phyloP scores from a whole-genome alignment of 371 early-diverging fungal genomes.

The Mortierella sp. region DNA sequence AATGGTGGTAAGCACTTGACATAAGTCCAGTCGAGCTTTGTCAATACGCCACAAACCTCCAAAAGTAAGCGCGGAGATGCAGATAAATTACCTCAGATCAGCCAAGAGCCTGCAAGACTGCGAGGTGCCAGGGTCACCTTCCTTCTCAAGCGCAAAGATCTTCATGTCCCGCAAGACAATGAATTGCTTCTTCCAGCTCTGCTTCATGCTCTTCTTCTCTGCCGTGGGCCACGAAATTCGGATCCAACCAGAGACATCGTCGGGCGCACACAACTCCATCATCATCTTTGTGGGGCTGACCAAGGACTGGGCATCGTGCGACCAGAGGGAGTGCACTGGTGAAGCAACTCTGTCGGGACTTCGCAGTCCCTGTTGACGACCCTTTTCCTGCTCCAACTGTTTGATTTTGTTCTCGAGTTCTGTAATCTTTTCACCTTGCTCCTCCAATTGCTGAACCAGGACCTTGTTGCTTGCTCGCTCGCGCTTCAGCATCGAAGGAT shows the following conservation, averaged over 20 bases:
- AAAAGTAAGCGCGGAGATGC: background rate
- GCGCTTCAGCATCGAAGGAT: constrained; percentile 56
- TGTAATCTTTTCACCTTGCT: constrained; percentile 57
- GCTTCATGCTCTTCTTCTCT: constrained; percentile 40
- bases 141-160: constrained; percentile 52
- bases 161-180: constrained; percentile 45
- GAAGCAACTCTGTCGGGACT: constrained; percentile 48
- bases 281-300: constrained; percentile 47
- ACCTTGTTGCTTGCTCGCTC: constrained; percentile 58
- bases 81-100: constrained; percentile 40
- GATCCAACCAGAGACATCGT: constrained; percentile 55
- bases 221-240: constrained; percentile 50
- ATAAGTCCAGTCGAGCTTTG: no score
- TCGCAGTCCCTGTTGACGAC: constrained; percentile 31
- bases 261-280: constrained; percentile 46
- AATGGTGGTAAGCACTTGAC: no score
- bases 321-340: constrained; percentile 39
- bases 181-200: constrained; percentile 57
- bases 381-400: constrained; percentile 44
- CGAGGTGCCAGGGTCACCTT: constrained; percentile 38
- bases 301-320: constrained; percentile 16
- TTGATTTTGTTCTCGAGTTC: constrained; percentile 50
- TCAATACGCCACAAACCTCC: background rate
- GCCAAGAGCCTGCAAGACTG: constrained; percentile 39
- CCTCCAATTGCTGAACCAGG: constrained; percentile 52